A percentile compares a stretch with the other conserved stretches of the same genome.
Conservation (phyloP, 164 flowering plant species). For the Umbellularia californica region DNA sequence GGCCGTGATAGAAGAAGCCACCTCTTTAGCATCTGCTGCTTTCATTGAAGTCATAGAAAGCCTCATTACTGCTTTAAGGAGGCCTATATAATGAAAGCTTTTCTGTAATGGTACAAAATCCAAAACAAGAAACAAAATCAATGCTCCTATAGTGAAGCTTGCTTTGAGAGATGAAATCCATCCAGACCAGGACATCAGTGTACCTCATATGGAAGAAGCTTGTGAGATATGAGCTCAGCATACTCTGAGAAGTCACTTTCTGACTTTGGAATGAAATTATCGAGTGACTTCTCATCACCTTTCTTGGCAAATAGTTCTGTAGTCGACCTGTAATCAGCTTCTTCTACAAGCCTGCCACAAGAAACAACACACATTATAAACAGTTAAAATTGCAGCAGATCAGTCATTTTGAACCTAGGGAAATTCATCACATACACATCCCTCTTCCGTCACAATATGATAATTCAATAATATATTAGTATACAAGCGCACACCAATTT, state of each 20-base stretch:
- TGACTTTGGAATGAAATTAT: conserved; percentile 84
- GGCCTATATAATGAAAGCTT: conserved; percentile 79
- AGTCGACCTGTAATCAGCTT: conserved; percentile 82
- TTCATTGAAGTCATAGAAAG: conserved; percentile 65
- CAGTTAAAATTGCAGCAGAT: too few relatives aligned
- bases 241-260: conserved; percentile 85
- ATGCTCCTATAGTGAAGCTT: background rate
- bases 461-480: too few relatives aligned
- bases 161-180: background rate
- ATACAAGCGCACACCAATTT: too few relatives aligned
- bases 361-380: background rate
- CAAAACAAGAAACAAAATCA: background rate
- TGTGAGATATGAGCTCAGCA: conserved; percentile 81
- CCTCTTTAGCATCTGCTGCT: conserved; percentile 95
- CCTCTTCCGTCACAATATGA: too few relatives aligned
- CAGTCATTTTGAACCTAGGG: too few relatives aligned
- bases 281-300: conserved; percentile 69
- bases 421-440: too few relatives aligned
- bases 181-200: background rate
- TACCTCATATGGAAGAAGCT: conserved; percentile 82
- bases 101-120: conserved; percentile 43
- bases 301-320: conserved; percentile 66
- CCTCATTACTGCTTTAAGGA: conserved; percentile 88
- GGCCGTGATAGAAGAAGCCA: conserved; percentile 82
- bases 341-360: conserved; percentile 77